phyloP scores from a whole-genome alignment of 805 yeast species.

The Metschnikowia noctiluminum region DNA sequence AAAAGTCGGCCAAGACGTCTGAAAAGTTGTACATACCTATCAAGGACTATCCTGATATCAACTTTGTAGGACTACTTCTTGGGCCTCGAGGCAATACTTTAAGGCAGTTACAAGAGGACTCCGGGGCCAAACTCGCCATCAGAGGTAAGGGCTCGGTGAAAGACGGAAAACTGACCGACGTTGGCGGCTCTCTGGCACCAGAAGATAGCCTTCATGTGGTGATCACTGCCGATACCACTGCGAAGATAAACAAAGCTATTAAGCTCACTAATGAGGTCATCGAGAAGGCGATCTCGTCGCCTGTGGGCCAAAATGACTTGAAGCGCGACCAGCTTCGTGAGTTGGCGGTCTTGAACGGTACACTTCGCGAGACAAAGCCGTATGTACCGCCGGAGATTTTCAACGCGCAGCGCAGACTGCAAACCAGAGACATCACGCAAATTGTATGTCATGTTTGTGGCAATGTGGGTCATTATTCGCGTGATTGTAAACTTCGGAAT shows the following conservation, averaged over 20 bases:
- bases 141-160: constrained; percentile 96
- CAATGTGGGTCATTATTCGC: constrained; percentile 76
- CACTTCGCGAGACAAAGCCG: constrained; percentile 78
- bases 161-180: constrained; percentile 61
- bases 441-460: constrained; percentile 80
- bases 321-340: constrained; percentile 89
- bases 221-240: constrained; percentile 78
- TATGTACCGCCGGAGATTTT: constrained; percentile 35
- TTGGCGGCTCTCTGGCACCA: constrained; percentile 17
- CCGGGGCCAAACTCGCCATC: constrained; percentile 87
- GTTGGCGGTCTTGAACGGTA: constrained; percentile 91
- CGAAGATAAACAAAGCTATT: constrained; percentile 71
- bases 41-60: constrained; percentile 83
- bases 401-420: constrained; percentile 27
- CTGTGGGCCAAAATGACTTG: constrained; percentile 89
- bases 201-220: constrained; percentile 84
- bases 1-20: constrained; percentile 61
- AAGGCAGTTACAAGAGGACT: constrained; percentile 71
- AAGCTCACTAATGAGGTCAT: constrained; percentile 71
- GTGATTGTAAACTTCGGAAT: constrained; percentile 62
- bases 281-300: constrained; percentile 79
- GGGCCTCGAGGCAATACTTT: constrained; percentile 97
- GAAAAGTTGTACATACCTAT: constrained; percentile 87
- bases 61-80: constrained; percentile 83
- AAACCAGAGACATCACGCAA: constrained; percentile 44